Evolutionary conservation across 495 filamentous ascomycete genomes (phyloP), one percentile per base, ranked within the genome.

Genomic region (Daldinia vernicosa): DNA sequence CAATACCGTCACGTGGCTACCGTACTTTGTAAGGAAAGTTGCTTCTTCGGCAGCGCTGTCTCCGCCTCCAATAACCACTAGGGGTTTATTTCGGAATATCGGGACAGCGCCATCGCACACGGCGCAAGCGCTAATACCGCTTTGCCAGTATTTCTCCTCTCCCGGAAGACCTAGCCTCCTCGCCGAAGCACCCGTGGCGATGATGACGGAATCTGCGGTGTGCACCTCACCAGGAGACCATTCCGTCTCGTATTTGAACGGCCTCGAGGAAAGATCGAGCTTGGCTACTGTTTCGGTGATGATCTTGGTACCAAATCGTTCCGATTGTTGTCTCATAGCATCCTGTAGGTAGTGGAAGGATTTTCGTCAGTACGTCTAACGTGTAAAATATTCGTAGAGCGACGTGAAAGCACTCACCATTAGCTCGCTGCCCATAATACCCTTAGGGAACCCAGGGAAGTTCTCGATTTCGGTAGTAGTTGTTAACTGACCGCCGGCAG

Each of bases 381-480:
- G 1, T 15, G n/a, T 58, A 19, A 3, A 57, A 37, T 47, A 56
- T 27, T 19, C 22, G 28, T 3, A 6, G 39, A 11, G 7, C 7
- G 30, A 17, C 6, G 7, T 6, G 27, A 45, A 47, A 19, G 19
- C 32, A 67, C 81, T 33, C 70, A 89, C 88, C 95, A 99, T 99
- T 64, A 99, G 83, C 77, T 92, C 89, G 53, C 84, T 74, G 40
- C 95, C 95, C 78, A 92, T 90, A 75, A 98, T 92, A 63, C 92
- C 93, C 55, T 90, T 86, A 65, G 91, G 92, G 84, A 97, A 99
- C 37, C 95, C 95, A 57, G 95, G 95, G 82, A 89, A 99, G 83
- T 99, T 99, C 85, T 99, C 95, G 60, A 99, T 89, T 67, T 99
- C 95, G 75, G 97, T 98, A 63, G 95, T 99, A 39, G 95, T 99